A percentile compares a stretch with the other conserved stretches of the same genome.
Conservation (phyloP, 306 rosid species). For the Datisca glomerata region DNA sequence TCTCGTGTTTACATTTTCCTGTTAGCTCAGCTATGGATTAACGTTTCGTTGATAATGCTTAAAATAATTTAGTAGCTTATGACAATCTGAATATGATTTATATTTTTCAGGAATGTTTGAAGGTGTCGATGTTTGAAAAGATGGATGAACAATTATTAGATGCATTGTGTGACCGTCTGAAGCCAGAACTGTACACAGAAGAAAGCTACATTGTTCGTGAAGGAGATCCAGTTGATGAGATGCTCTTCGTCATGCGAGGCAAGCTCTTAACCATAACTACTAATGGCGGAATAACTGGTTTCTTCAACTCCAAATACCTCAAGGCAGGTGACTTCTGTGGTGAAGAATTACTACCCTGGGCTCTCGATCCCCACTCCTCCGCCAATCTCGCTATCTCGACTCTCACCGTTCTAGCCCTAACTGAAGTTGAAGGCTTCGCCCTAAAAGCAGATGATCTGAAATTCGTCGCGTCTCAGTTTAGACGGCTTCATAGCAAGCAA, state of each 20-base stretch:
- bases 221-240: conserved; percentile 12
- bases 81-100: conserved; percentile 2
- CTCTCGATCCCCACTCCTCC: conserved; percentile 63
- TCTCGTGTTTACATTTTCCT: background rate
- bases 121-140: conserved; percentile 92
- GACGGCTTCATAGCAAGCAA: conserved; percentile 90
- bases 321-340: conserved; percentile 98
- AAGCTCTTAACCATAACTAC: conserved; percentile 68
- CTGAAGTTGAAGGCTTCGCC: conserved; percentile 89
- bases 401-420: conserved; percentile 67
- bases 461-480: conserved; percentile 25
- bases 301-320: conserved; percentile 77
- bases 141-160: conserved; percentile 91
- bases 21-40: background rate
- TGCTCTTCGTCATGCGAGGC: conserved; percentile 29
- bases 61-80: too few relatives aligned
- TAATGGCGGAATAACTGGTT: conserved; percentile 92
- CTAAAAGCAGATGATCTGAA: conserved; percentile 39
- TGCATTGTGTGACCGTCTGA: conserved; percentile 78
- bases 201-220: conserved; percentile 76
- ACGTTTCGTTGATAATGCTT: too few relatives aligned
- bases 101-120: conserved; percentile 8
- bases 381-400: conserved; percentile 84
- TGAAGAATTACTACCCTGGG: conserved; percentile 96
- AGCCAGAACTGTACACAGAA: conserved; percentile 74